Base-by-base conservation (phyloP, 2,329 filamentous ascomycete species). In the Colletotrichum eleusines region DNA sequence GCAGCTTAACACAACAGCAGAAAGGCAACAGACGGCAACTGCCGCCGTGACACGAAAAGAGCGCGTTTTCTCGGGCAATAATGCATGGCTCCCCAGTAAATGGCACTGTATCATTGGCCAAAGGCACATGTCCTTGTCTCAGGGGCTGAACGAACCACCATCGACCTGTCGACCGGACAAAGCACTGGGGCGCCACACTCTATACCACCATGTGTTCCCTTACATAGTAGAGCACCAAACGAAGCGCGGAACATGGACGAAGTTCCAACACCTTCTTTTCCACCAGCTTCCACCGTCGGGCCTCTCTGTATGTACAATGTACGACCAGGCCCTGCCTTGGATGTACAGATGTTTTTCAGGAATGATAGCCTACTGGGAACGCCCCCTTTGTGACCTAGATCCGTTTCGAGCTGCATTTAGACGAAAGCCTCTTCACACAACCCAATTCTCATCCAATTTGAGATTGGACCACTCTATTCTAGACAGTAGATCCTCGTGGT, bases 111-210 rank as follows among this genome's bases (percentile, higher is more conserved):
- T n/a, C 58, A 71, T 71, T 69, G 69, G 69, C 31, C 11, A 11
- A 63, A 31, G 33, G 42, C 35, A 58, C 59, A 55, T 53, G 42
- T 53, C 23, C 53, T 44, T 58, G 64, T 69, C 66, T 71, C 69
- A 63, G 65, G 57, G 58, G 50, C 44, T 14, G 35, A 26, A 58
- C 26, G 57, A 55, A 48, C 55, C 40, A 53, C 20, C 57, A 26
- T 63, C 53, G 38, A 59, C 58, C 23, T n/a, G n/a, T n/a, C n/a
- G n/a, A 62, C 51, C 23, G 20, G 53, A 59, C 53, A 69, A 63
- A 71, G 69, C 64, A 31, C 61, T 58, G 54, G 61, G 48, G 53
- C 61, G 61, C 60, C 60, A 63, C 66, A 35, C 61, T 59, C 20
- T 51, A 51, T 65, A 20, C 38, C 33, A 51, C 55, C 23, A 33